These are phyloP conservation scores for Adenanthera pavonina DNA, from an alignment of 306 rosid genomes.

Conservation along the genomic window DNA sequence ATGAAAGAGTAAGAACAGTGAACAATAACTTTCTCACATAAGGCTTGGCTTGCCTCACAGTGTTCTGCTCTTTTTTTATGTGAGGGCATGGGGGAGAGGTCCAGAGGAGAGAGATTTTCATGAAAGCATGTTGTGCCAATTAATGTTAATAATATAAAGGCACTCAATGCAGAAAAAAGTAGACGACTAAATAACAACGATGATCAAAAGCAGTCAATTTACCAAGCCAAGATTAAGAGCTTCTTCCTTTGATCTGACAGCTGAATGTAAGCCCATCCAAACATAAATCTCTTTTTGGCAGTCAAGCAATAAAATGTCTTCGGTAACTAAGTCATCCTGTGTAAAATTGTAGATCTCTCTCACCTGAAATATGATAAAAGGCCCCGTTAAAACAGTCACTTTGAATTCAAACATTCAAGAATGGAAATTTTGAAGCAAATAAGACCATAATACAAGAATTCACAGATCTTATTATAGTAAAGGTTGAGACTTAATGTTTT, in stretches of 20 bases:
- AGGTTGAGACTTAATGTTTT: conserved; percentile 2
- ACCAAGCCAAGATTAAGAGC: conserved; percentile 85
- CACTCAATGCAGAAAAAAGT: conserved; percentile 6
- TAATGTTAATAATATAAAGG: neutral
- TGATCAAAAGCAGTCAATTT: conserved; percentile 27
- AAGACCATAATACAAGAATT: conserved; percentile 9
- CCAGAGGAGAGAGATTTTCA: neutral
- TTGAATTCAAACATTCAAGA: neutral
- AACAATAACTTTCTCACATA: neutral
- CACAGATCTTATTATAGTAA: neutral
- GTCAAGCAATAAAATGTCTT: conserved; percentile 83
- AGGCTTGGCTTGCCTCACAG: neutral
- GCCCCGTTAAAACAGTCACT: conserved; percentile 30
- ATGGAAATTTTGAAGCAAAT: neutral
- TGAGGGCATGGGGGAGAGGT: neutral
- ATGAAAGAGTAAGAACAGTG: neutral
- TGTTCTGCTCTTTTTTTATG: neutral
- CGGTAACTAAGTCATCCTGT: conserved; percentile 92
- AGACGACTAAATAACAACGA: neutral
- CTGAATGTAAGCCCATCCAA: conserved; percentile 88
- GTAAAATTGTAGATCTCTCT: conserved; percentile 89
- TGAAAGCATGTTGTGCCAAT: neutral
- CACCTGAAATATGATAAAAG: conserved; percentile 63
- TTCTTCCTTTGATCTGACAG: conserved; percentile 75
- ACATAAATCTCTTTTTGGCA: conserved; percentile 87